Percentiles rank a stretch among this genome's conserved stretches.
Conservation (phyloP, 306 rosid genomes). For the Bauhinia variegata region DNA sequence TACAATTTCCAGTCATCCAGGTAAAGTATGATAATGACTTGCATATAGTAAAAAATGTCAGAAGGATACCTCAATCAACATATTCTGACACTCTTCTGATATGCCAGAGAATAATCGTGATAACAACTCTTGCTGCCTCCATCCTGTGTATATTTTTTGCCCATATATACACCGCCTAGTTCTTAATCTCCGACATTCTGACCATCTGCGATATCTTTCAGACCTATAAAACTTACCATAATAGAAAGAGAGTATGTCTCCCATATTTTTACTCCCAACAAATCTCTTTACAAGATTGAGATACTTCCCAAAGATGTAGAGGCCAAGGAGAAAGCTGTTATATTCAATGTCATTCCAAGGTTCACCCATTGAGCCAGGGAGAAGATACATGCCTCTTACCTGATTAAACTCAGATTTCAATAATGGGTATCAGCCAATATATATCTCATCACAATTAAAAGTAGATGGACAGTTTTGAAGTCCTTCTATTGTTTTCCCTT, state of each 20-base stretch:
- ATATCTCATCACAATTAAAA: not conserved
- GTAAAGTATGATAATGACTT: constrained; percentile 23
- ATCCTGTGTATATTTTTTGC: constrained; percentile 56
- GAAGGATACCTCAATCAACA: constrained; percentile 49
- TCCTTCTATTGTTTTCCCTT: constrained; percentile 18
- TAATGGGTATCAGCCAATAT: not conserved
- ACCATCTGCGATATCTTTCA: constrained; percentile 52
- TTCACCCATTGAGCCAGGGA: constrained; percentile 42
- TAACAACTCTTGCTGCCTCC: constrained; percentile 59
- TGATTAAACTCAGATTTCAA: constrained; percentile 27
- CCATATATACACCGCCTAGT: constrained; percentile 45
- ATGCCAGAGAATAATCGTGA: constrained; percentile 44
- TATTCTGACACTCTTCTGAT: constrained; percentile 45
- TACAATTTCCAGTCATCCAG: constrained; percentile 6
- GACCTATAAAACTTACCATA: constrained; percentile 54
- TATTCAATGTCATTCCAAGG: constrained; percentile 50
- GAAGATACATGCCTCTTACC: constrained; percentile 35
- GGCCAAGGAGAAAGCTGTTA: constrained; percentile 57
- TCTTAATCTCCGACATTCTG: constrained; percentile 45
- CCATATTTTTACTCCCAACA: constrained; percentile 50
- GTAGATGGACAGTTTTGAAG: constrained; percentile 23
- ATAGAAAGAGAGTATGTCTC: constrained; percentile 53
- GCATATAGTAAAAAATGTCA: constrained; percentile 17
- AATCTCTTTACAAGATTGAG: constrained; percentile 47
- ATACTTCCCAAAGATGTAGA: constrained; percentile 62